phyloP scores from a whole-genome alignment of 225 moss, liverwort and hornwort genomes.

The Takakia lepidozioides region DNA sequence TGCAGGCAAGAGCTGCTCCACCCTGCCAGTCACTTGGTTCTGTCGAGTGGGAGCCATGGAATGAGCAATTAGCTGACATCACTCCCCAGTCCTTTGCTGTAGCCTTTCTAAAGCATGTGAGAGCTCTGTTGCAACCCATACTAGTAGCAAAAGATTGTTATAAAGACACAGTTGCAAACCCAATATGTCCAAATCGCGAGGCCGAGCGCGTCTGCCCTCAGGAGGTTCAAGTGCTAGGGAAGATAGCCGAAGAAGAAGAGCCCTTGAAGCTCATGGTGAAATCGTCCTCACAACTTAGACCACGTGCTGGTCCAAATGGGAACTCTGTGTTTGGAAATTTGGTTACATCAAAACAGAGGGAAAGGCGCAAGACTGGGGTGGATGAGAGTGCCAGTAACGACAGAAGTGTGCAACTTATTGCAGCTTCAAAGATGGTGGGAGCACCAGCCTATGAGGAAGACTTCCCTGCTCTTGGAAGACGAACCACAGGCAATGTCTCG shows the following conservation, averaged over 20 bases:
- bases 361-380: conserved; percentile 33
- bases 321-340: too few species aligned
- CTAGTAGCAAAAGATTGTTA: conserved; percentile 30
- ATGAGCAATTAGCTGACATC: conserved; percentile 28
- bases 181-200: conserved; percentile 14
- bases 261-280: conserved; percentile 16
- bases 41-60: conserved; percentile 23
- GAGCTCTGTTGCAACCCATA: conserved; percentile 51
- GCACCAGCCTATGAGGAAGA: conserved; percentile 53
- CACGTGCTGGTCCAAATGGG: too few species aligned
- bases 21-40: conserved; percentile 8
- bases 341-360: conserved; percentile 10
- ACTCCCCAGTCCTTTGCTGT: conserved; percentile 66
- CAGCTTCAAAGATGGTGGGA: conserved; percentile 35
- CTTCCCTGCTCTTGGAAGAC: conserved; percentile 56
- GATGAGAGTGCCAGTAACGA: too few species aligned
- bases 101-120: conserved; percentile 48
- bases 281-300: conserved; percentile 14
- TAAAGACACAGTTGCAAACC: conserved; percentile 17
- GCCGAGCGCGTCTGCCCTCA: too few species aligned
- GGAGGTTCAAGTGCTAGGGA: conserved; percentile 14
- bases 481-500: conserved; percentile 2
- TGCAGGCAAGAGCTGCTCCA: conserved; percentile 18
- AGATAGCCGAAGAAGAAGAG: conserved; percentile 12
- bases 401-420: conserved; percentile 31